phyloP scores from a whole-genome alignment of 169 alveolate genomes.

The Plasmodium berghei region DNA sequence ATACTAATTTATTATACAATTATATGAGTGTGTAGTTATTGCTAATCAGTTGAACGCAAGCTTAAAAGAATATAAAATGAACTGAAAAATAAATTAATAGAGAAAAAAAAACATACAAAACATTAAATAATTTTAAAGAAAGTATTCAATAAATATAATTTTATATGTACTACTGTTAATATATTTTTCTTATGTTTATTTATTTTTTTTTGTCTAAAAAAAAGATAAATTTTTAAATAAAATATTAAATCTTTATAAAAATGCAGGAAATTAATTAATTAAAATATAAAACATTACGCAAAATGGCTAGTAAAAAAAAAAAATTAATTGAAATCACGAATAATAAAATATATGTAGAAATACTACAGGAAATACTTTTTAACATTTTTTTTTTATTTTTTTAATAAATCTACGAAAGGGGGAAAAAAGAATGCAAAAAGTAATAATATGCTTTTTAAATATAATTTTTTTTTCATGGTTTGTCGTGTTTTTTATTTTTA shows the following conservation, averaged over 20 bases:
- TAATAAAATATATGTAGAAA: neutral
- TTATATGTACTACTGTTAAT: neutral
- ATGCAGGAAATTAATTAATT: neutral
- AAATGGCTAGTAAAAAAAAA: slow-evolving; percentile 14
- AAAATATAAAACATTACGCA: neutral
- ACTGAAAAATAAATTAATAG: slow-evolving; percentile 21
- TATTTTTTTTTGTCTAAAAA: slow-evolving; percentile 2
- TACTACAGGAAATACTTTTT: neutral
- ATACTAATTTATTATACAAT: neutral
- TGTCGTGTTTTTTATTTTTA: neutral
- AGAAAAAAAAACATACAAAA: neutral
- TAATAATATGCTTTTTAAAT: neutral
- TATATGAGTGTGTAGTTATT: neutral
- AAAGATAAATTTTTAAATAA: neutral
- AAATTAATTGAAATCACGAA: neutral
- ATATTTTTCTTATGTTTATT: slow-evolving; percentile 10
- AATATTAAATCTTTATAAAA: neutral
- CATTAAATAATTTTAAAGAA: neutral
- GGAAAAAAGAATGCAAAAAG: neutral
- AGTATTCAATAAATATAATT: neutral
- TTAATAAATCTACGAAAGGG: neutral
- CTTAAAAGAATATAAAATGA: slow-evolving; percentile 14
- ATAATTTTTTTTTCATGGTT: neutral
- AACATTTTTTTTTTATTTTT: too few species aligned
- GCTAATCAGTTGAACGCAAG: neutral